Base-by-base conservation (phyloP, 2,329 filamentous ascomycete genomes). In the Xylariaceae sp. region DNA sequence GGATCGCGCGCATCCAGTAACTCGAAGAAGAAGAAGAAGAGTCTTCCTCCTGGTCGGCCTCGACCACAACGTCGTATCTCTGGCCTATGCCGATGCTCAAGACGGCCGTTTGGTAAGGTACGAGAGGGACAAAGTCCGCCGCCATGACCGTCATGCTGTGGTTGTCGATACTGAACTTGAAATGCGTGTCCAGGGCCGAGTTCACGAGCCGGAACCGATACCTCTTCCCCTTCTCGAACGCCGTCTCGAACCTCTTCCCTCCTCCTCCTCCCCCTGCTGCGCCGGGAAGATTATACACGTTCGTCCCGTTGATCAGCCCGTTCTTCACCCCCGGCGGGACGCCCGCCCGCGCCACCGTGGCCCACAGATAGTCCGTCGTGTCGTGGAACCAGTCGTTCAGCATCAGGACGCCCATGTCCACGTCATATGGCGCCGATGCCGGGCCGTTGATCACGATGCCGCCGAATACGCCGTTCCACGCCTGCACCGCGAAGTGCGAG, bases 381-480 rank as follows among this genome's bases (percentile, higher is more conserved):
- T 49, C 43, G 43, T 74, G 69, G 47, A 69, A 70, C 73, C 75
- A 81, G 50, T 81, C 78, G 13, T 68, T 71, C 4, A 82, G 53
- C 16, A 78, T 67, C 1, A 82, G 50, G n/a, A 69, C 57, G 2
- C 79, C 79, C 0, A 81, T 61, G 50, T 84, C 80, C 31, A 72
- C 66, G 46, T 84, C 77, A 47, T 80, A 81, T 46, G 73, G 65
- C 11, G 67, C 63, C 1, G 69, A 68, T 0, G 69, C 66, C 0
- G 78, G 78, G 0, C 77, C 78, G 37, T 78, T 65, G 46, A 38
- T 38, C 16, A 81, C 57, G 28, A 84, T 73, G 2, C 70, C 68
- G 0, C 79, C 80, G 24, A 49, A 43, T n/a, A 44, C 36, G 4
- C 46, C 43, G 24, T 47, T 44, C 31, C 44, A 36, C n/a, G 30